Evolutionary conservation across 495 filamentous ascomycete species (phyloP).

Genomic region (Neurospora discreta): DNA sequence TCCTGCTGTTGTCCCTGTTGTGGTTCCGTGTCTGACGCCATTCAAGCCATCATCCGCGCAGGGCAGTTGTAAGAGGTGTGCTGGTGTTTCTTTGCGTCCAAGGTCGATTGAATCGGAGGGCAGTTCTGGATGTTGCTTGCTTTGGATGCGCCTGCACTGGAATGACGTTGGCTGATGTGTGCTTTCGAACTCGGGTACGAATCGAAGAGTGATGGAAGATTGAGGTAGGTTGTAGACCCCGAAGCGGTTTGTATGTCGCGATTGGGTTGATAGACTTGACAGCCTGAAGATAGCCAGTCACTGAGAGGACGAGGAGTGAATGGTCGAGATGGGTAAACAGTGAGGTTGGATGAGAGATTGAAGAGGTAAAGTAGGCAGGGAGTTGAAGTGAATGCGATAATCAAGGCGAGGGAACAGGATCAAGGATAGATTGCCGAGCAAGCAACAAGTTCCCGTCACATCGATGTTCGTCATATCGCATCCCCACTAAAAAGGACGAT

Average conservation of each 20-base stretch:
- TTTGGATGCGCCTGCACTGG: neutral
- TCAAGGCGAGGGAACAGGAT: neutral
- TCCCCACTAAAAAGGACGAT: neutral
- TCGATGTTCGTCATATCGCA: neutral
- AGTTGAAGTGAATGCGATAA: neutral
- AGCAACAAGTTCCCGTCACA: neutral
- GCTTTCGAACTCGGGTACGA: neutral
- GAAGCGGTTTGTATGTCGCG: neutral
- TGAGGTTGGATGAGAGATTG: neutral
- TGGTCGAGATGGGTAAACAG: neutral
- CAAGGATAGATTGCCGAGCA: neutral
- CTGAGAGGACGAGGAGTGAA: neutral
- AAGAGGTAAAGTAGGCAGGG: neutral
- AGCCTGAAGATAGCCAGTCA: neutral
- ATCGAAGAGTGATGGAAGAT: neutral
- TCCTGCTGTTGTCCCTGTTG: neutral
- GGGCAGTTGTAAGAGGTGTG: neutral
- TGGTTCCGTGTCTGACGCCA: conserved; percentile 15
- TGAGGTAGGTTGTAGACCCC: neutral
- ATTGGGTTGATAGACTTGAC: neutral
- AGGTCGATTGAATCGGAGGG: neutral
- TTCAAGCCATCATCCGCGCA: conserved; percentile 17
- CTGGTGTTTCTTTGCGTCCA: neutral
- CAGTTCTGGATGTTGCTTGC: neutral
- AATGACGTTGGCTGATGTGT: neutral